Base-by-base conservation (phyloP, 2,329 filamentous ascomycete species). In the Colletotrichum sp. region DNA sequence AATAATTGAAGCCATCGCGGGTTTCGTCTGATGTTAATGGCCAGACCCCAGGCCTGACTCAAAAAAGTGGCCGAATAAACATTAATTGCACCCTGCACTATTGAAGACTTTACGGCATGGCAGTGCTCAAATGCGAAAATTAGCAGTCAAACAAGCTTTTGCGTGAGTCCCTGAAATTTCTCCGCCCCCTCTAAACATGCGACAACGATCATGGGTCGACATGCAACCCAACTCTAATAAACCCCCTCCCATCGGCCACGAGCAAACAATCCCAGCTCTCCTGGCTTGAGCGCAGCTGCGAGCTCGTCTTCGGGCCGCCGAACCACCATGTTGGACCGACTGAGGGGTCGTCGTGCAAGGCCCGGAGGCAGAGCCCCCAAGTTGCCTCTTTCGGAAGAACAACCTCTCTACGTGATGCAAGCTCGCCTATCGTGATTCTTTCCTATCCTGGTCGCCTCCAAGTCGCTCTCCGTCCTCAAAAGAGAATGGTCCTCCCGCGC, bases 371-470 rank as follows among this genome's bases (percentile, higher is more conserved):
- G 30, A 32, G 16, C 6, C 10, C 13, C 13, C 10, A 64, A 49
- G 16, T 72, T 68, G 63, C 39, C 72, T 34, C 39, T 64, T 72
- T 75, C 36, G 72, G 72, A 30, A 36, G n/a, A 32, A 44, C 30
- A 21, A 24, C 21, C 8, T 6, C 15, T 16, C n/a, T 72, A 57
- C 62, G 34, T 68, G 63, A 34, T 68, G 57, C 63, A 44, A 57
- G n/a, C n/a, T 55, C 32, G 21, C 24, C 6, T 62, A 30, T n/a
- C 28, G 16, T 28, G 30, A 28, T 7, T 7, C 24, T 44, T 63
- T 55, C 68, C 34, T 18, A 52, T 64, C 34, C 24, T 9, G 39
- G 67, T 5, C 26, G 12, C 59, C 28, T 15, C 8, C 28, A 13
- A 32, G 28, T 8, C 12, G 15, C 36, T 28, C 72, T 71, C 67